phyloP scores from a whole-genome alignment of 2,329 filamentous ascomycete genomes.

The Dissoconium aciculare region DNA sequence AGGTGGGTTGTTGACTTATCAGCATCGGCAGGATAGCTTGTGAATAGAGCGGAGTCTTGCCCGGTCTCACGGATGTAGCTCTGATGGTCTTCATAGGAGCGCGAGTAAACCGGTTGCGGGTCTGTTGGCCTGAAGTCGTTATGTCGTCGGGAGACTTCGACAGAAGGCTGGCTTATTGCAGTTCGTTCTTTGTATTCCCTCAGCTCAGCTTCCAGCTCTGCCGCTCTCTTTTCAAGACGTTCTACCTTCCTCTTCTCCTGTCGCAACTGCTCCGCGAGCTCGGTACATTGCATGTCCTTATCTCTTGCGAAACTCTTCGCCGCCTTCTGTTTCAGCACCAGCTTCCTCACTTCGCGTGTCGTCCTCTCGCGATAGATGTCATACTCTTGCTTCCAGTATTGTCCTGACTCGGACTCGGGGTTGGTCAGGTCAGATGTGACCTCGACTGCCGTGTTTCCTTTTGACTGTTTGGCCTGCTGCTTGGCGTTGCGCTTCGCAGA shows the following conservation, averaged over 20 bases:
- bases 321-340: conserved; percentile 65
- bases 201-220: conserved; percentile 46
- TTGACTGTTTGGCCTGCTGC: conserved; percentile 16
- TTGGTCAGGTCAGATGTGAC: conserved; percentile 57
- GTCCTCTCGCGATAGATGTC: conserved; percentile 59
- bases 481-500: conserved; percentile 16
- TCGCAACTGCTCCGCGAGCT: conserved; percentile 49
- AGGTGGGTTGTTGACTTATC: neutral
- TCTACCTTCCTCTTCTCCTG: conserved; percentile 53
- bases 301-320: conserved; percentile 65
- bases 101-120: no score
- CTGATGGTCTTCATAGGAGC: no score
- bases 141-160: no score
- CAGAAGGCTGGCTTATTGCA: no score
- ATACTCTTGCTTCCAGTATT: conserved; percentile 68
- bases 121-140: no score
- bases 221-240: conserved; percentile 47
- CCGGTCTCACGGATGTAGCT: no score
- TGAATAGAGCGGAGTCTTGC: no score
- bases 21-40: no score
- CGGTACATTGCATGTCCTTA: conserved; percentile 57
- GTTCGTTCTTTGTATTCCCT: conserved; percentile 27
- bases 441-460: conserved; percentile 39
- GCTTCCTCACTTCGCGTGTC: conserved; percentile 57
- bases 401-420: conserved; percentile 58